Percentiles rank a stretch among this genome's conserved stretches.
Evolutionary conservation across 805 yeast genomes (phyloP).

Genomic region (Citeromyces matritensis): DNA sequence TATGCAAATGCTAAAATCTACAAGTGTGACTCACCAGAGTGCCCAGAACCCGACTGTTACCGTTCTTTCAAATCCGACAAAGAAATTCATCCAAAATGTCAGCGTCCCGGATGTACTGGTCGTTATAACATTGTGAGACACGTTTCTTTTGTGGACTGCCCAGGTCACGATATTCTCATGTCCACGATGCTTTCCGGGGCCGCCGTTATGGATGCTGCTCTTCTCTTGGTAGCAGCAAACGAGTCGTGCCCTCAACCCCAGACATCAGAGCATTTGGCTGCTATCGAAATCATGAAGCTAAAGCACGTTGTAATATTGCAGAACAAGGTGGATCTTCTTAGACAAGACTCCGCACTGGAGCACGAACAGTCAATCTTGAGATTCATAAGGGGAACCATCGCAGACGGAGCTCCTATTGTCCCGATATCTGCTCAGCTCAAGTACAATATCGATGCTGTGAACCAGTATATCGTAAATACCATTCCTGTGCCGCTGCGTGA

Average conservation of each 20-base stretch:
- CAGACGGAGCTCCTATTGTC: conserved; percentile 97
- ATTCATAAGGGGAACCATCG: conserved; percentile 94
- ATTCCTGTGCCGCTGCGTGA: conserved; percentile 97
- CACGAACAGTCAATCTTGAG: conserved; percentile 87
- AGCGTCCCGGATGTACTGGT: conserved; percentile 76
- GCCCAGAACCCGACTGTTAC: conserved; percentile 93
- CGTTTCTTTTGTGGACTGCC: conserved; percentile 98
- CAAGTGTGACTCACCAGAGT: conserved; percentile 71
- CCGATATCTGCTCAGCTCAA: conserved; percentile 98
- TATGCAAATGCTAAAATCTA: conserved; percentile 98
- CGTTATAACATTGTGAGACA: conserved; percentile 87
- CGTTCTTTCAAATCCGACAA: conserved; percentile 88
- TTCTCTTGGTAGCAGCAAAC: conserved; percentile 91
- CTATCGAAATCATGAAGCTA: conserved; percentile 97
- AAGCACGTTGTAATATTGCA: conserved; percentile 93
- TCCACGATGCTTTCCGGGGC: conserved; percentile 99
- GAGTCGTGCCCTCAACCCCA: conserved; percentile 99
- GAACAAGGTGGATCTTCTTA: conserved; percentile 97
- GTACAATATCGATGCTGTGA: conserved; percentile 97
- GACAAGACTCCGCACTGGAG: conserved; percentile 91
- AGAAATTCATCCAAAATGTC: conserved; percentile 89
- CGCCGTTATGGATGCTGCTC: conserved; percentile 99
- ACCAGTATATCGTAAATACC: conserved; percentile 86
- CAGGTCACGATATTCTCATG: conserved; percentile 99
- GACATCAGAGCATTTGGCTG: conserved; percentile 98